Evolutionary conservation across 2,329 filamentous ascomycete genomes (phyloP).

Genomic region (Furcasterigmium sp.): DNA sequence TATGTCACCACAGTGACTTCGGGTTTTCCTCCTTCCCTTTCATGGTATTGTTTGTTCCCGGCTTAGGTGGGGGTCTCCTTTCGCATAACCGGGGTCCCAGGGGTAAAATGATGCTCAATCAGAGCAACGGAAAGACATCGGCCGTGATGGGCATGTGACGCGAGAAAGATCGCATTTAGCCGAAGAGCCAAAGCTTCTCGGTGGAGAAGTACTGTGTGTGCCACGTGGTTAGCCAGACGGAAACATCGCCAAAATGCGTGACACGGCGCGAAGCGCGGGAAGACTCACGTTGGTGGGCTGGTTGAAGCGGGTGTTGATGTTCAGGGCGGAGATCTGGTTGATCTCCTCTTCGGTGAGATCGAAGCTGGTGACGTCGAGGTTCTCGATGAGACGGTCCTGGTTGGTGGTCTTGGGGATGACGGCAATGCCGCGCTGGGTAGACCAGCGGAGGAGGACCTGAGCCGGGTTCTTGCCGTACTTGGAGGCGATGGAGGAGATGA

Average conservation of each 20-base stretch:
- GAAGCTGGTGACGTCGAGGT: conserved; percentile 62
- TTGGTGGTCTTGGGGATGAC: conserved; percentile 75
- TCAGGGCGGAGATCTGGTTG: conserved; percentile 58
- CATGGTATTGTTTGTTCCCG: no score
- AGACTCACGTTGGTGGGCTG: conserved; percentile 63
- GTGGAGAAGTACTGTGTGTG: conserved; percentile 46
- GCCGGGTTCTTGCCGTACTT: conserved; percentile 70
- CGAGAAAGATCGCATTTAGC: conserved; percentile 28
- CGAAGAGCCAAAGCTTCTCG: conserved; percentile 53
- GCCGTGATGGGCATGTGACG: conserved; percentile 1
- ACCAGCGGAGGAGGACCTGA: conserved; percentile 82
- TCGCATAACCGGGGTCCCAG: neutral
- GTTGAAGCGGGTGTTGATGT: conserved; percentile 69
- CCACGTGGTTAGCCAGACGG: conserved; percentile 1
- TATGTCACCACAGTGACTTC: no score
- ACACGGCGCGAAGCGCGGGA: neutral
- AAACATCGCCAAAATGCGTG: neutral
- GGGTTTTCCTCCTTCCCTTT: no score
- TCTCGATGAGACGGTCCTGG: conserved; percentile 50
- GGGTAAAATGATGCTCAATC: neutral
- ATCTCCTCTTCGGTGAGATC: conserved; percentile 63
- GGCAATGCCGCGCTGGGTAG: conserved; percentile 74
- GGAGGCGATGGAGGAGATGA: conserved; percentile 59
- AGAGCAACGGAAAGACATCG: neutral
- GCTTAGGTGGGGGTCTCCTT: neutral